These are phyloP conservation scores for Saitozyma podzolica DNA, from an alignment of 768 basidiomycete genomes.

Conservation along the genomic window DNA sequence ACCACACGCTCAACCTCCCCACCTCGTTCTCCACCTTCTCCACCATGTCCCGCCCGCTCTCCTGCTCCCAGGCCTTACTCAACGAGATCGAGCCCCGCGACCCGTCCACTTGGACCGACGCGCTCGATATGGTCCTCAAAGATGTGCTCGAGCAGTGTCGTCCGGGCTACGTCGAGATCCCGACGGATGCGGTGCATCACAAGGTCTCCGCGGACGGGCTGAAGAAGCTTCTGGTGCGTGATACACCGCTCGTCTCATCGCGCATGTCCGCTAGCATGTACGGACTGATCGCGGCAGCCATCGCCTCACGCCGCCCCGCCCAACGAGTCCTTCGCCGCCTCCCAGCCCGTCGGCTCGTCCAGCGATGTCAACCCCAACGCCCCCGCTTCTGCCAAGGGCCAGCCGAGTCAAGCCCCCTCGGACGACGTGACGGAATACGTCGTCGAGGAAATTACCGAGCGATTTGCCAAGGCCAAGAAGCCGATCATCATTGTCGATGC, in stretches of 20 bases:
- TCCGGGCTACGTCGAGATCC: constrained; percentile 83
- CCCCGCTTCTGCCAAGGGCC: background rate
- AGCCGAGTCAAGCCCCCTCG: constrained; percentile 12
- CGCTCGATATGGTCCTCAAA: constrained; percentile 76
- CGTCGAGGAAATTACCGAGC: constrained; percentile 68
- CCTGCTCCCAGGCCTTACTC: constrained; percentile 67
- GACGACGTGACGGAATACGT: constrained; percentile 62
- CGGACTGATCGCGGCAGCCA: background rate
- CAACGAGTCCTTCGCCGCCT: background rate
- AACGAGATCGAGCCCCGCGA: constrained; percentile 53
- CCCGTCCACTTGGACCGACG: constrained; percentile 58
- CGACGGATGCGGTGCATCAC: constrained; percentile 73
- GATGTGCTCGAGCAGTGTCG: constrained; percentile 63
- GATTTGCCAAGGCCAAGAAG: constrained; percentile 62
- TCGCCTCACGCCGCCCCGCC: background rate
- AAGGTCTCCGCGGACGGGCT: constrained; percentile 69
- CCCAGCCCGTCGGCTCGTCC: background rate
- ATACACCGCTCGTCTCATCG: no score
- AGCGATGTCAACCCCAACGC: background rate
- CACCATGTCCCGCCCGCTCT: constrained; percentile 73
- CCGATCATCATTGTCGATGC: constrained; percentile 62
- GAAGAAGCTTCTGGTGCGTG: constrained; percentile 59
- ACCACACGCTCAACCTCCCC: constrained; percentile 86
- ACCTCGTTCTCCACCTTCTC: constrained; percentile 73
- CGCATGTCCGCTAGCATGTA: no score